phyloP scores from a whole-genome alignment of 345 rosid species.

The Bretschneidera sinensis region DNA sequence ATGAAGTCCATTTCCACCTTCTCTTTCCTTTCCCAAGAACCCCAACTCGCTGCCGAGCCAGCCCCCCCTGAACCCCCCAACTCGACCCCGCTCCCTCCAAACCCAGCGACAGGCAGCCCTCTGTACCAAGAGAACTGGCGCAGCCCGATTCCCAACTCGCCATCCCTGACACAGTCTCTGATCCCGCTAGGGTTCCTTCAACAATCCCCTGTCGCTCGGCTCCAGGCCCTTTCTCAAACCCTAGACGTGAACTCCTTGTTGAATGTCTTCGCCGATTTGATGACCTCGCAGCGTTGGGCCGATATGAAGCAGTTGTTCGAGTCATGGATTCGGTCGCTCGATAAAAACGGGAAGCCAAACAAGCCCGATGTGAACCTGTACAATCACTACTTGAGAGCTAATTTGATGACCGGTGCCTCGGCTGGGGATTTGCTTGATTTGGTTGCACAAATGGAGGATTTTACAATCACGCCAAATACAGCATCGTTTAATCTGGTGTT shows the following conservation, averaged over 20 bases:
- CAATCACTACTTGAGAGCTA: slow-evolving; percentile 81
- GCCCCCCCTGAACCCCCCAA: background rate
- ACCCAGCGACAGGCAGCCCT: slow-evolving; percentile 87
- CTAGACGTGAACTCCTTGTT: slow-evolving; percentile 44
- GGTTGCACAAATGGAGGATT: slow-evolving; percentile 66
- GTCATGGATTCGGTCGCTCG: slow-evolving; percentile 75
- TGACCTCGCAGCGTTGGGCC: slow-evolving; percentile 69
- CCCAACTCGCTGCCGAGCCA: slow-evolving; percentile 54
- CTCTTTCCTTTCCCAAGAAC: slow-evolving; percentile 59
- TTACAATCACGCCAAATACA: slow-evolving; percentile 57
- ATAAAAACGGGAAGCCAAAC: slow-evolving; percentile 73
- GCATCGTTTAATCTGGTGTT: slow-evolving; percentile 74
- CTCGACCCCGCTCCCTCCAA: slow-evolving; percentile 69
- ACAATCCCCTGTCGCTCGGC: slow-evolving; percentile 29
- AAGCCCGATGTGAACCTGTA: slow-evolving; percentile 69
- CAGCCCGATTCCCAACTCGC: slow-evolving; percentile 35
- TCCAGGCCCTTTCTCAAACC: slow-evolving; percentile 41
- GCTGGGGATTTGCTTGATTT: slow-evolving; percentile 64
- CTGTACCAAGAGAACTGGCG: slow-evolving; percentile 84
- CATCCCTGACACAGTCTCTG: slow-evolving; percentile 32
- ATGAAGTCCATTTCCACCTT: slow-evolving; percentile 54
- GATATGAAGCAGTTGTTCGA: slow-evolving; percentile 79
- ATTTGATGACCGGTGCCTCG: slow-evolving; percentile 59
- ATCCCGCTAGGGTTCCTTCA: slow-evolving; percentile 40
- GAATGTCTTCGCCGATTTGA: slow-evolving; percentile 69